Conservation (phyloP, 805 yeast species). For the Zygotorulaspora danielsina region DNA sequence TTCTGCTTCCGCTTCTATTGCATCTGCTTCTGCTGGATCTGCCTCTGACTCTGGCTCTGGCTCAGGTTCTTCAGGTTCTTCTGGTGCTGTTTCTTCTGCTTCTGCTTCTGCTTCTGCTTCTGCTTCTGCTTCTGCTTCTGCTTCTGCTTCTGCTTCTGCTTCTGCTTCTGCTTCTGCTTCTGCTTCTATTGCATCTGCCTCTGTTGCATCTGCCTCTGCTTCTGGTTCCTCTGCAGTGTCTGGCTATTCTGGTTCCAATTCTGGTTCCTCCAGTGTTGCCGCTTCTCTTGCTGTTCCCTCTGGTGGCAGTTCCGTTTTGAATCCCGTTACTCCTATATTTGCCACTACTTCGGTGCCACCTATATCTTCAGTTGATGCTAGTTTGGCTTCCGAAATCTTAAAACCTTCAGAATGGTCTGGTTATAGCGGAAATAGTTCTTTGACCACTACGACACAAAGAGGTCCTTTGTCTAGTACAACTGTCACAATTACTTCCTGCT, state of each 20-base stretch:
- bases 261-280: neutral
- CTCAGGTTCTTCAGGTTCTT: neutral
- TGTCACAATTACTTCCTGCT: conserved; percentile 10
- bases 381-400: neutral
- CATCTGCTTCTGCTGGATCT: neutral
- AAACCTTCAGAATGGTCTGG: conserved; percentile 4
- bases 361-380: neutral
- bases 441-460: neutral
- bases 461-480: conserved; percentile 6
- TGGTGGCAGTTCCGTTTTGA: neutral
- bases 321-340: neutral
- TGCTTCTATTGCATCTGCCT: neutral
- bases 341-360: neutral
- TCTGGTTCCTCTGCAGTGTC: neutral
- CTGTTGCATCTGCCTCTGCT: neutral
- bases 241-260: neutral
- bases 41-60: neutral
- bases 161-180: neutral
- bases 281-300: neutral
- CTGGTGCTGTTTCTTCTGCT: neutral
- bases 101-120: neutral
- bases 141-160: neutral
- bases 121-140: conserved; percentile 1
- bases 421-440: neutral
- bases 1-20: neutral